Base-by-base conservation (phyloP, 495 filamentous ascomycete species). In the Penicillium arizonense region DNA sequence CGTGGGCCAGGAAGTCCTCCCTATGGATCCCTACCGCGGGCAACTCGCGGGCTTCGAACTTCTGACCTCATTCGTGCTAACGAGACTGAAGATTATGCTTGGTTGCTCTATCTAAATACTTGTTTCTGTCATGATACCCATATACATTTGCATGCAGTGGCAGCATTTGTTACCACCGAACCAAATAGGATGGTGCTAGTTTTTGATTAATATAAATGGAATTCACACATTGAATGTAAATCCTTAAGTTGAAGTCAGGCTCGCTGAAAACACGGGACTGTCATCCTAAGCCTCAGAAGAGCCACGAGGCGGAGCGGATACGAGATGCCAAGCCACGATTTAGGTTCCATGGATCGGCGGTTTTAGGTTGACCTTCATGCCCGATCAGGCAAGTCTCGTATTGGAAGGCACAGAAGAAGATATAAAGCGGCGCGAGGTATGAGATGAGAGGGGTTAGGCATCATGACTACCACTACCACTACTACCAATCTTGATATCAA, bases 371-470 rank as follows among this genome's bases (percentile, higher is more conserved):
- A 28, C 50, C 33, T 8, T 20, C 16, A 13, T 33, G 33, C 58
- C 49, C 48, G 41, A 64, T 26, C 42, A 61, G 61, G 58, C 46
- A 62, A 62, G 10, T 56, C 47, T 62, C 58, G 61, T 64, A 64
- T 64, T 28, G 18, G 6, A 43, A 11, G 10, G 14, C 16, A 12
- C 20, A 14, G 21, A 14, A 23, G n/a, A 14, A 30, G 41, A 40
- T 51, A 45, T 35, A 53, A 28, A 42, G 16, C 13, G 13, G 13
- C 3, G 14, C 13, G 21, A 18, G 30, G 6, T 10, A 11, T 11
- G 18, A 30, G 14, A 7, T 30, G 28, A 30, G 7, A 9, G 28
- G 8, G 21, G 30, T 20, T 13, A 30, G 32, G 21, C 32, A 52
- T 44, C 43, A 49, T 32, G 30, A 46, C 41, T 18, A 52, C 43